These are phyloP conservation scores for Aspergillus bridgeri DNA, from an alignment of 495 filamentous ascomycete species.

Conservation along the genomic window DNA sequence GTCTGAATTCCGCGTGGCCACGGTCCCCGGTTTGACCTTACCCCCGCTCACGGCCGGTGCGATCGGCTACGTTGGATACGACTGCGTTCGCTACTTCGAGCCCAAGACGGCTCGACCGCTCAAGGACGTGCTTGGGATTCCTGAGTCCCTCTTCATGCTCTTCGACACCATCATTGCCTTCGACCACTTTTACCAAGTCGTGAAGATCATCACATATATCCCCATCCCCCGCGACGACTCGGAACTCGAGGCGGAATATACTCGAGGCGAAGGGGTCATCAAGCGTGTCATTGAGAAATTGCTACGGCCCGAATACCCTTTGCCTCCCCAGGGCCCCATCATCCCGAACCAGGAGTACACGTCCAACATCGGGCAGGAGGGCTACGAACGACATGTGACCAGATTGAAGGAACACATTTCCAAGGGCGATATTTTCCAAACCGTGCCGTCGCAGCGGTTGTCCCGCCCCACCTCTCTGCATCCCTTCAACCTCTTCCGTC, in stretches of 20 bases:
- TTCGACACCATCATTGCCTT: conserved; percentile 95
- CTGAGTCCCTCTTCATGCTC: conserved; percentile 95
- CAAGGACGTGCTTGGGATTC: conserved; percentile 82
- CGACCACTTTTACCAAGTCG: conserved; percentile 87
- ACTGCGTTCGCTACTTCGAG: conserved; percentile 97
- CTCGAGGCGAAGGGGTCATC: conserved; percentile 59
- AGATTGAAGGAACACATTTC: conserved; percentile 81
- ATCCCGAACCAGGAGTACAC: conserved; percentile 68
- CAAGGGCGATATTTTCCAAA: conserved; percentile 93
- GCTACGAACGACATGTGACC: conserved; percentile 84
- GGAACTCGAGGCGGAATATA: conserved; percentile 59
- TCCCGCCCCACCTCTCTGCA: conserved; percentile 85
- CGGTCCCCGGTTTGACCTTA: conserved; percentile 73
- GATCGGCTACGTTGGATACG: conserved; percentile 94
- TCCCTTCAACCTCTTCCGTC: conserved; percentile 97
- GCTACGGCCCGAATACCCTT: conserved; percentile 65
- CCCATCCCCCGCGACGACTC: conserved; percentile 45
- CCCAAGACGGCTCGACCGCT: conserved; percentile 82
- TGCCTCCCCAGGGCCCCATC: conserved; percentile 74
- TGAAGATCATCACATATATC: conserved; percentile 91
- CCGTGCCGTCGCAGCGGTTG: conserved; percentile 90
- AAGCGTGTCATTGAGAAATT: conserved; percentile 64
- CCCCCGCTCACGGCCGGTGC: conserved; percentile 88
- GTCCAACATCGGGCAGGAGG: conserved; percentile 87
- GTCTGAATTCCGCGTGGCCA: conserved; percentile 67